Base-by-base conservation (phyloP, 83 land plant genomes). In the Picea engelmannii region DNA sequence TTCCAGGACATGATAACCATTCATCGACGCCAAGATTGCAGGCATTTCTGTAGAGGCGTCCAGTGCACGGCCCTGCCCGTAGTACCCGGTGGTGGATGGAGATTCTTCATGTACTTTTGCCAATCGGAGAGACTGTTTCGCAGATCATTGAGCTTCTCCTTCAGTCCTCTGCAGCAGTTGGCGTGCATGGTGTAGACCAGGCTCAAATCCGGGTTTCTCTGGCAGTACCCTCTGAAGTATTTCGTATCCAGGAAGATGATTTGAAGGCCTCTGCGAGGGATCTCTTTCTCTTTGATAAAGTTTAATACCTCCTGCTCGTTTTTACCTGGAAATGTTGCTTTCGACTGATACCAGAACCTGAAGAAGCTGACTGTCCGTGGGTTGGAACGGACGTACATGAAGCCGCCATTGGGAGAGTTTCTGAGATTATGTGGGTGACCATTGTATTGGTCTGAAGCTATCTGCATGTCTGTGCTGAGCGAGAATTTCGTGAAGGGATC, bases 211-310 rank as follows among this genome's bases (percentile, higher is more conserved):
- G 63, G 82, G 76, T 83, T 79, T 5, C 81, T 65, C 20, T 86
- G 83, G 74, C 97, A 95, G 55, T 92, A 92, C 9, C 97, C 97
- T 52, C 92, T 89, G 74, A 94, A 92, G 82, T 76, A 82, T 4
- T 38, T 20, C 6, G 92, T 91, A 78, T 92, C 87, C 40, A 92
- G 82, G 80, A 86, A 88, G n/a, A 83, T 80, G 44, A 85, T 52
- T 20, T 78, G 80, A 13, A 92, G 62, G 4, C 84, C 83, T n/a
- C 68, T n/a, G 4, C 9, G 68, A 0, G 9, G n/a, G 12, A 66
- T n/a, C 68, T 66, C 68, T 24, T n/a, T 2, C 1, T 0, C 9
- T 24, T 66, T 66, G 12, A 66, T 24, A 21, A 24, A 0, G 27
- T 66, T 66, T 7, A 66, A 24, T 2, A 66, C 68, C 23, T 66